These are phyloP conservation scores for Tinospora cordifolia DNA, from an alignment of 164 flowering plant genomes.

Conservation along the genomic window DNA sequence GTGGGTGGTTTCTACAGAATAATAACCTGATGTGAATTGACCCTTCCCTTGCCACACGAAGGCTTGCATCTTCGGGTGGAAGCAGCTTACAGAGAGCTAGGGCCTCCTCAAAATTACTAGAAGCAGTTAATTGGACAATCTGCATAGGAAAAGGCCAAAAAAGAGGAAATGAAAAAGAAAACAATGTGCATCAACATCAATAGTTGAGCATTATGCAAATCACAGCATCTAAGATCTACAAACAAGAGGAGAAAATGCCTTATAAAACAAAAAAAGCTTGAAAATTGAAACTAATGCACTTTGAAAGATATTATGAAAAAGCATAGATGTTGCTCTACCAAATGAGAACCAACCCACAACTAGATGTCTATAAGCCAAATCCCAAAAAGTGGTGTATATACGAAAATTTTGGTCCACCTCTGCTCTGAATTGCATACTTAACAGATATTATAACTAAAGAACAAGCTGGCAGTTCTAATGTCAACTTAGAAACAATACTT, in stretches of 20 bases:
- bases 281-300: background rate
- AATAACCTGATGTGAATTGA: conserved; percentile 81
- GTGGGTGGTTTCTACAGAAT: background rate
- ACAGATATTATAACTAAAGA: too few species aligned
- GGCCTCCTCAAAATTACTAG: conserved; percentile 97
- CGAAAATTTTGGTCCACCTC: background rate
- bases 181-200: background rate
- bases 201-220: background rate
- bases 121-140: conserved; percentile 97
- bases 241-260: background rate
- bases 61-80: conserved; percentile 92
- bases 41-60: conserved; percentile 87
- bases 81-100: conserved; percentile 88
- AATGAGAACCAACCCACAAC: too few species aligned
- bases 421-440: too few species aligned
- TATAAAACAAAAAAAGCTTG: background rate
- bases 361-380: background rate
- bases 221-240: background rate
- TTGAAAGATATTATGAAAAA: background rate
- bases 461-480: background rate
- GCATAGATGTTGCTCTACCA: background rate
- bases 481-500: background rate
- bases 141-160: conserved; percentile 25
- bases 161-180: conserved; percentile 8
- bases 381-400: background rate